phyloP scores from a whole-genome alignment of 2,329 filamentous ascomycete genomes.

The Geosmithia morbida region DNA sequence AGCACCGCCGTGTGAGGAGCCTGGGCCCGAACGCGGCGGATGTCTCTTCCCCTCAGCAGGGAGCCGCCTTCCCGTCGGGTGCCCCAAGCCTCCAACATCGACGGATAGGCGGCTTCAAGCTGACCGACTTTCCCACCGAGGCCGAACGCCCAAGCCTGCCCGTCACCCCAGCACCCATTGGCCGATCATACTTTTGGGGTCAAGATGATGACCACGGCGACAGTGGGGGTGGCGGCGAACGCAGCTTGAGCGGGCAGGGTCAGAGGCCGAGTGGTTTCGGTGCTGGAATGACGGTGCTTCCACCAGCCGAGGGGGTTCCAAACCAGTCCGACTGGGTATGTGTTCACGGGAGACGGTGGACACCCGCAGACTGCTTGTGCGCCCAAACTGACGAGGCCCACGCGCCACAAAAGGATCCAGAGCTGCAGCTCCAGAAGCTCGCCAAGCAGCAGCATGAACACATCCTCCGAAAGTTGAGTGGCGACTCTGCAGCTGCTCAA shows the following conservation, averaged over 20 bases:
- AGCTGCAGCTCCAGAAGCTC: conserved; percentile 54
- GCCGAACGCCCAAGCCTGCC: conserved; percentile 75
- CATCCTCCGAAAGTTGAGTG: conserved; percentile 37
- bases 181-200: conserved; percentile 54
- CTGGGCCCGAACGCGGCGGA: conserved; percentile 6
- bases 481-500: conserved; percentile 7
- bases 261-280: conserved; percentile 26
- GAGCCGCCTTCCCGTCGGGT: background rate
- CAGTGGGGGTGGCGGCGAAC: too few species aligned
- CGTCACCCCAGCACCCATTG: conserved; percentile 75
- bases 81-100: conserved; percentile 3
- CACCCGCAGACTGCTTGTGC: conserved; percentile 37
- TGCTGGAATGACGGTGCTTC: conserved; percentile 35
- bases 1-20: conserved; percentile 29
- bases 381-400: conserved; percentile 31
- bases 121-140: conserved; percentile 81
- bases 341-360: conserved; percentile 40
- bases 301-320: conserved; percentile 69
- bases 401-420: conserved; percentile 47
- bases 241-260: conserved; percentile 8
- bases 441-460: conserved; percentile 50
- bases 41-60: conserved; percentile 5
- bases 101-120: conserved; percentile 35
- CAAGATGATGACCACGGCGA: conserved; percentile 13
- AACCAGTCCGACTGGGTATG: conserved; percentile 90